A percentile compares a stretch with the other conserved stretches of the same genome.
Evolutionary conservation across 1,284 basidiomycete species (phyloP).

Genomic region (Takashimella tepidaria): DNA sequence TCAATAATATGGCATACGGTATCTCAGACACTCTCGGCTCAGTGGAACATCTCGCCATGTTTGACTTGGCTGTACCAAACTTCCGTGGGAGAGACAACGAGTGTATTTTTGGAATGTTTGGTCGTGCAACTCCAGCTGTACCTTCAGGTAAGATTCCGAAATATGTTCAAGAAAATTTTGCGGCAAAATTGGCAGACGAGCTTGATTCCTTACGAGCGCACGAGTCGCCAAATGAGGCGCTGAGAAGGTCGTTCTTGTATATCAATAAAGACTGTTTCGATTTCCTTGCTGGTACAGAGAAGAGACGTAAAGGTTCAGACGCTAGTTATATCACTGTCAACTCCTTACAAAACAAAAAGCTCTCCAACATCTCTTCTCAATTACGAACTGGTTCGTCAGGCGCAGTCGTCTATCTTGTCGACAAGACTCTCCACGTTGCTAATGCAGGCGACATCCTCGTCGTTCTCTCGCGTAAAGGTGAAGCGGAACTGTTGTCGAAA

Average conservation of each 20-base stretch:
- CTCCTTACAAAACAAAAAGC: slow-evolving; percentile 49
- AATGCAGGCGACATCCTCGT: slow-evolving; percentile 88
- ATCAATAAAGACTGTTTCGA: slow-evolving; percentile 76
- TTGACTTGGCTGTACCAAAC: slow-evolving; percentile 86
- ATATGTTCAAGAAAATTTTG: slow-evolving; percentile 75
- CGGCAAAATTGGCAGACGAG: slow-evolving; percentile 58
- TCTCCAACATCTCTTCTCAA: slow-evolving; percentile 21
- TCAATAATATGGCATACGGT: slow-evolving; percentile 92
- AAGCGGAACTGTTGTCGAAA: slow-evolving; percentile 68
- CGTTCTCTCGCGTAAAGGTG: slow-evolving; percentile 76
- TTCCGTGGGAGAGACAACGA: slow-evolving; percentile 74
- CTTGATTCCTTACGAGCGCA: slow-evolving; percentile 54
- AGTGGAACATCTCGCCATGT: slow-evolving; percentile 71
- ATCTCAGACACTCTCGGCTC: slow-evolving; percentile 91
- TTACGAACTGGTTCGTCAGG: slow-evolving; percentile 76
- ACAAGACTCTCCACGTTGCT: slow-evolving; percentile 78
- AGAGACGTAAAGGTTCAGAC: slow-evolving; percentile 62
- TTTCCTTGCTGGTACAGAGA: slow-evolving; percentile 50
- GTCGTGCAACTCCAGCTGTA: slow-evolving; percentile 61
- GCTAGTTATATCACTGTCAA: slow-evolving; percentile 50
- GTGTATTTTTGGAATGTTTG: slow-evolving; percentile 96
- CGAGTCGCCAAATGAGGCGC: slow-evolving; percentile 65
- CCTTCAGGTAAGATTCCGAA: slow-evolving; percentile 54
- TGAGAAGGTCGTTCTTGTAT: slow-evolving; percentile 77
- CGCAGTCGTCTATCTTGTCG: slow-evolving; percentile 78